Evolutionary conservation across 345 rosid genomes (phyloP).

Genomic region (Eucalyptus globulus): DNA sequence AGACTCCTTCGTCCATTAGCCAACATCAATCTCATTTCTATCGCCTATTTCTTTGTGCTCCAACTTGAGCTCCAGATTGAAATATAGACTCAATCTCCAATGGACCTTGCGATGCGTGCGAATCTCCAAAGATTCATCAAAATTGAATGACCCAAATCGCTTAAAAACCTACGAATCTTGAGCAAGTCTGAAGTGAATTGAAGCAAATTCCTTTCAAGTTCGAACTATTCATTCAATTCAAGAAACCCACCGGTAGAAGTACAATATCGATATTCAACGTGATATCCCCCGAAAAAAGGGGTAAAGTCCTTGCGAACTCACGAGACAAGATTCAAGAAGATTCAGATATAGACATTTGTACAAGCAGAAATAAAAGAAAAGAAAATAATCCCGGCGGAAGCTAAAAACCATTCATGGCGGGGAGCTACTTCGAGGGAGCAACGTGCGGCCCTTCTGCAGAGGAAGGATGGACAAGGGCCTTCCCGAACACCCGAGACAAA

Average conservation of each 20-base stretch:
- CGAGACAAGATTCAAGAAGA: background rate
- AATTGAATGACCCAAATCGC: background rate
- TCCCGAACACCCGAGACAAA: background rate
- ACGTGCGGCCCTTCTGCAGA: background rate
- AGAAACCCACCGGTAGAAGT: background rate
- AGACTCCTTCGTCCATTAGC: background rate
- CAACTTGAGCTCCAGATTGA: background rate
- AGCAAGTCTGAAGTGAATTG: background rate
- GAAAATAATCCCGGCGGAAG: background rate
- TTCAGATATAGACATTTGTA: background rate
- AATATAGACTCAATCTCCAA: background rate
- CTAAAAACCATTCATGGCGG: background rate
- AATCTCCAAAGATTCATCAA: background rate
- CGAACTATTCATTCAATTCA: background rate
- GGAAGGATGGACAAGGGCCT: background rate
- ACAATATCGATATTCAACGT: background rate
- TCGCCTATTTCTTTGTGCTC: background rate
- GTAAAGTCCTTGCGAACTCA: background rate
- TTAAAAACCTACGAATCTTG: background rate
- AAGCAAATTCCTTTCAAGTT: background rate
- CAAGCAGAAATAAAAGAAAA: background rate
- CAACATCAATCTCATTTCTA: background rate
- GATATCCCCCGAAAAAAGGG: background rate
- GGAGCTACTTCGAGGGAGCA: background rate
- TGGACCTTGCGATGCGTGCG: background rate